Base-by-base conservation (phyloP, 108 stramenopile genomes). In the Seminavis robusta region DNA sequence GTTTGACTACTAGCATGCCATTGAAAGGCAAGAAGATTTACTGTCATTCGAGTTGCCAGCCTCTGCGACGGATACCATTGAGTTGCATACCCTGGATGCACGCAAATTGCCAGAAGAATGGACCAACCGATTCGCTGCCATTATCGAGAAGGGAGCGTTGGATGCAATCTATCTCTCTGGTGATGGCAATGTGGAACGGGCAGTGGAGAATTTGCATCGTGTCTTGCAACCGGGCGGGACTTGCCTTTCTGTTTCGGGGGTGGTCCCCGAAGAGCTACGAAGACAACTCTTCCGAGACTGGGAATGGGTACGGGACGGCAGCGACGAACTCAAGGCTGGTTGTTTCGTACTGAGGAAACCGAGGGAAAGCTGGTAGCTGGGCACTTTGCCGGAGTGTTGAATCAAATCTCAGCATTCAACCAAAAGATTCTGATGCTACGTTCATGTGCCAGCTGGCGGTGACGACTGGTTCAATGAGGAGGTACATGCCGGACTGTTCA, bases 141-240 rank as follows among this genome's bases (percentile, higher is more conserved):
- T 87, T 20, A 28, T 91, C 26, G 89, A 91, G 68, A 91, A 87
- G 53, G 85, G 89, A 6, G 73, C 77, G 3, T 55, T 86, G 43
- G 89, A 91, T 69, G 89, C 85, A 26, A 80, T 91, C 6, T 87
- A 85, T 48, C 39, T 91, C n/a, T 84, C 80, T 23, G 80, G 82
- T 20, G 76, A 80, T 67, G 83, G 79, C 1, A 81, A 80, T 62
- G 59, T 82, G 21, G 83, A 86, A 56, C 17, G 31, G 16, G 61
- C 83, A 1, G 73, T 72, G 21, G 40, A 59, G n/a, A 82, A 87
- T 57, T 65, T 91, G 19, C 33, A 53, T 19, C 63, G 83, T 31
- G 70, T 83, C 3, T 26, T 85, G 11, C 59, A 58, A 46, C 65
- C 44, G 15, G 81, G 81, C 36, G 83, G 85, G 1, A 41, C 76